Percentiles rank a stretch among this genome's conserved stretches.
phyloP scores from a whole-genome alignment of 257 asterid genomes.

The Scutellaria barbata region DNA sequence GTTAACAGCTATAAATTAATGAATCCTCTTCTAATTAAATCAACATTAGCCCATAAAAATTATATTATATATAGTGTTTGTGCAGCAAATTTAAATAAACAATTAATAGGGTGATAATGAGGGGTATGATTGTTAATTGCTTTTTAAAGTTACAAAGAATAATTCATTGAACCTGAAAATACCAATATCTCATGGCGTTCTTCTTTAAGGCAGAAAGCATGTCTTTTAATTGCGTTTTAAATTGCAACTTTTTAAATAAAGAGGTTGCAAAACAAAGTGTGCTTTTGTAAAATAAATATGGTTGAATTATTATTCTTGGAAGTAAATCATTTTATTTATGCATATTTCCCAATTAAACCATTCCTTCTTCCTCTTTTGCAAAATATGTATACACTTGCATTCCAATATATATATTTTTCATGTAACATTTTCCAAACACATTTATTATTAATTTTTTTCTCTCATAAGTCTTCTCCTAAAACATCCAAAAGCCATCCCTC shows the following conservation, averaged over 20 bases:
- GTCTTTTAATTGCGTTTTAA: background rate
- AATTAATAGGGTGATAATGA: background rate
- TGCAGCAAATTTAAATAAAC: background rate
- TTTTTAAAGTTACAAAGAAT: constrained; percentile 21
- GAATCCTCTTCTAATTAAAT: too few relatives aligned
- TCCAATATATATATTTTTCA: background rate
- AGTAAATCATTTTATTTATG: background rate
- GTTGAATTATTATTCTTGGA: background rate
- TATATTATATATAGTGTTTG: too few relatives aligned
- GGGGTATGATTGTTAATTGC: constrained; percentile 21
- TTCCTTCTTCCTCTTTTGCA: background rate
- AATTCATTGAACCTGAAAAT: constrained; percentile 36
- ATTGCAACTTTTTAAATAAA: constrained; percentile 19
- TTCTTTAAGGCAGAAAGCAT: constrained; percentile 1
- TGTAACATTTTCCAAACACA: background rate
- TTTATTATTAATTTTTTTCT: background rate
- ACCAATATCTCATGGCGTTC: constrained; percentile 1
- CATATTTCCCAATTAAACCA: background rate
- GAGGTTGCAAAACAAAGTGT: constrained; percentile 4
- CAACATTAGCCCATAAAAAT: too few relatives aligned
- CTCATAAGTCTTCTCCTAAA: too few relatives aligned
- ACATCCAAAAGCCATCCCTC: background rate
- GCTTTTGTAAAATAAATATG: constrained; percentile 3
- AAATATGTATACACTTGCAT: background rate
- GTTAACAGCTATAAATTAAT: too few relatives aligned